phyloP scores from a whole-genome alignment of 2,329 filamentous ascomycete genomes.

The Cryphonectria japonica region DNA sequence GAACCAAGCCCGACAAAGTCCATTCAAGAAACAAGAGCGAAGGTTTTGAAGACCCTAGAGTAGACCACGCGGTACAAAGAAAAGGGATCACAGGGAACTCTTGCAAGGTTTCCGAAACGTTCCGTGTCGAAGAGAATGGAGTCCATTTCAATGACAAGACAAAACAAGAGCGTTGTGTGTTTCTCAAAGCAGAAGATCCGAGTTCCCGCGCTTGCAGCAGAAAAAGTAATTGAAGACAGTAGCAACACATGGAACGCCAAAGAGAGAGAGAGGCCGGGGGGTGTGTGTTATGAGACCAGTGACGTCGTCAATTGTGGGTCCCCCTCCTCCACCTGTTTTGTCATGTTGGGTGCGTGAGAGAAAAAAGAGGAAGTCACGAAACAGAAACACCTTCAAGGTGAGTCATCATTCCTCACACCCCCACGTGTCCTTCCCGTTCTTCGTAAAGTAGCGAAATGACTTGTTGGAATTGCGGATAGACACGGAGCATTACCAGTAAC shows the following conservation, averaged over 20 bases:
- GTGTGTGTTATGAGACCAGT: slow-evolving; percentile 1
- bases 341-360: not conserved
- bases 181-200: not conserved
- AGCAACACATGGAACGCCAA: no score
- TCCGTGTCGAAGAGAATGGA: not conserved
- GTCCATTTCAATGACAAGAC: not conserved
- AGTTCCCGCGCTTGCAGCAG: no score
- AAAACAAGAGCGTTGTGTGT: not conserved
- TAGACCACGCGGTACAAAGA: no score
- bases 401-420: not conserved
- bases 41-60: no score
- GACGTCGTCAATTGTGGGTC: slow-evolving; percentile 3
- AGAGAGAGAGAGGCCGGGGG: no score
- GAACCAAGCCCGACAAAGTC: not conserved
- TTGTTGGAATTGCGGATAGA: not conserved
- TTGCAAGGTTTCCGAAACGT: not conserved
- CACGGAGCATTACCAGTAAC: not conserved
- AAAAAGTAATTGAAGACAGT: no score
- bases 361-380: not conserved
- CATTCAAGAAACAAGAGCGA: no score
- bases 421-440: not conserved
- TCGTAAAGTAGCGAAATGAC: not conserved
- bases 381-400: not conserved
- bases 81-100: no score
- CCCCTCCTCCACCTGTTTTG: not conserved